These are phyloP conservation scores for Cyclotella sp. DNA, from an alignment of 108 stramenopile genomes.

Conservation along the genomic window DNA sequence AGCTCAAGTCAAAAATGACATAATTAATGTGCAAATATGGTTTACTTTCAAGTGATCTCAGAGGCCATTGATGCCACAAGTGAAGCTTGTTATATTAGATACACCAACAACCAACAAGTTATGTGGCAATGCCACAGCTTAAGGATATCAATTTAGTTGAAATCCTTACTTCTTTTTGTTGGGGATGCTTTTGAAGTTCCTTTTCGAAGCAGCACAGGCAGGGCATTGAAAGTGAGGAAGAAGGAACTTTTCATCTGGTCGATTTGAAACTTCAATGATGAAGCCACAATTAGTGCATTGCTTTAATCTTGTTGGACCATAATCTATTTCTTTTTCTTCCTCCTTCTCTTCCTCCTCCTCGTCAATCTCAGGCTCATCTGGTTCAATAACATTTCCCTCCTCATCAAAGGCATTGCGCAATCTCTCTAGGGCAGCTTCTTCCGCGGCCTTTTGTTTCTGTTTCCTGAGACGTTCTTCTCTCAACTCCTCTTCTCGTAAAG, in stretches of 20 bases:
- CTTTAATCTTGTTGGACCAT: background rate
- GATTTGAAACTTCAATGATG: background rate
- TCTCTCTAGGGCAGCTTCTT: constrained; percentile 2
- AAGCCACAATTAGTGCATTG: background rate
- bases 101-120: too few relatives aligned
- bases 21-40: too few relatives aligned
- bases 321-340: background rate
- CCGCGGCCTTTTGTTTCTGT: background rate
- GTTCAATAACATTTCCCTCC: constrained; percentile 4
- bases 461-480: constrained; percentile 39
- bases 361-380: background rate
- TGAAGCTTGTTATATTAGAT: too few relatives aligned
- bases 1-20: too few relatives aligned
- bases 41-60: too few relatives aligned
- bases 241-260: background rate
- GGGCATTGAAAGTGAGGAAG: constrained; percentile 13
- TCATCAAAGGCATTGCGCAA: constrained; percentile 16
- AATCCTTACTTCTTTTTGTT: too few relatives aligned
- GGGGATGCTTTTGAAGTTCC: background rate
- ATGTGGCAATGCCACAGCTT: too few relatives aligned
- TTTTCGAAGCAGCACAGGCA: background rate
- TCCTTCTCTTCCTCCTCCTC: background rate
- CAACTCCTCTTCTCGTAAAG: constrained; percentile 67
- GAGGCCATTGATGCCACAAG: too few relatives aligned
- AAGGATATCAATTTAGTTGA: too few relatives aligned